Conservation (phyloP, 2,329 filamentous ascomycete genomes). For the Dryadomyces quercus-mongolicae region DNA sequence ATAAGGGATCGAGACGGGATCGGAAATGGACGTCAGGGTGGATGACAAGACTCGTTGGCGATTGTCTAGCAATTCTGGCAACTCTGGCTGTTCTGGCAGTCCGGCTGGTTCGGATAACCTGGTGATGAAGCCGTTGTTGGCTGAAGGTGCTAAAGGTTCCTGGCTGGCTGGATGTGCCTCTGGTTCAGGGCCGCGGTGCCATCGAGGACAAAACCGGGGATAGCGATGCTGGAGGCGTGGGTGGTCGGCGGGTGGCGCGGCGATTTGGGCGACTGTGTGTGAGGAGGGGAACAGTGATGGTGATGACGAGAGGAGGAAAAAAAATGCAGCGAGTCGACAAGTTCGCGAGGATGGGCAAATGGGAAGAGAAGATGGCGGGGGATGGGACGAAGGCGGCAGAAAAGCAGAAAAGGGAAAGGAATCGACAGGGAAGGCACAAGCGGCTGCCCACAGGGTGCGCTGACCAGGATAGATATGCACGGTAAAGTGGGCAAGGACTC, state of each 20-base stretch:
- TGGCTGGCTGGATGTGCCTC: not conserved
- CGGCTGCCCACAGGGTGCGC: slow-evolving; percentile 1
- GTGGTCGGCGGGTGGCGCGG: not conserved
- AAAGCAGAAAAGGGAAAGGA: not conserved
- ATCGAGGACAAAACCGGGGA: not conserved
- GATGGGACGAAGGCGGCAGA: not conserved
- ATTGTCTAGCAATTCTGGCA: no score
- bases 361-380: not conserved
- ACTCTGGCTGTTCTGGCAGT: not conserved
- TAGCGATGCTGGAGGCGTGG: not conserved
- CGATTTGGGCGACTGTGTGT: not conserved
- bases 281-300: not conserved
- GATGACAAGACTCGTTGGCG: no score
- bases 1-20: not conserved
- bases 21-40: no score
- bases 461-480: slow-evolving; percentile 4
- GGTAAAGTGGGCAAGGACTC: not conserved
- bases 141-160: no score
- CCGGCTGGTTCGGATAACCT: not conserved
- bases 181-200: not conserved
- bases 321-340: not conserved
- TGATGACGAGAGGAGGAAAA: not conserved
- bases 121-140: not conserved
- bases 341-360: not conserved
- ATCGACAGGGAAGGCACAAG: slow-evolving; percentile 3